Conservation (phyloP, 108 stramenopile species). For the Pseudonitzschia pungens region DNA sequence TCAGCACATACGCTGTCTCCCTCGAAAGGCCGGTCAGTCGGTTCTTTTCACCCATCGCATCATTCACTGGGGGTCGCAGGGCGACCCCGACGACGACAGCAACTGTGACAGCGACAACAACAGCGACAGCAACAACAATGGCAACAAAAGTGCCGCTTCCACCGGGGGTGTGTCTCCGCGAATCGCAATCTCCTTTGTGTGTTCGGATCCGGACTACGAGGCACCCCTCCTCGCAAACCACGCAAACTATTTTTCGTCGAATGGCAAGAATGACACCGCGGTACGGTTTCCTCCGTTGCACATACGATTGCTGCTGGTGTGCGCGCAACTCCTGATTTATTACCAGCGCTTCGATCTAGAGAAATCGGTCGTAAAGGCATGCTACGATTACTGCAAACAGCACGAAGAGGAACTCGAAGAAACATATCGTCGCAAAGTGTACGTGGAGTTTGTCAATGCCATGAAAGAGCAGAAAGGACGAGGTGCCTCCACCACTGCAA, state of each 20-base stretch:
- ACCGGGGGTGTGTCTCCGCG: slow-evolving; percentile 30
- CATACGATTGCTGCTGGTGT: slow-evolving; percentile 69
- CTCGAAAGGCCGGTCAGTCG: slow-evolving; percentile 56
- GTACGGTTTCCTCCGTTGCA: slow-evolving; percentile 47
- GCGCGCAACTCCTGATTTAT: slow-evolving; percentile 75
- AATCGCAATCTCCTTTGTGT: slow-evolving; percentile 76
- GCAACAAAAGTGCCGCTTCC: background rate
- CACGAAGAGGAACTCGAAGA: slow-evolving; percentile 55
- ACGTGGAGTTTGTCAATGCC: slow-evolving; percentile 73
- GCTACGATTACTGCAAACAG: slow-evolving; percentile 64
- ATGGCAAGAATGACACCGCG: background rate
- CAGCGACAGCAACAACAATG: background rate
- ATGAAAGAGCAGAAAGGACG: slow-evolving; percentile 54
- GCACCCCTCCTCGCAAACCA: slow-evolving; percentile 42
- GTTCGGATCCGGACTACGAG: slow-evolving; percentile 63
- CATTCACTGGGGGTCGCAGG: slow-evolving; percentile 74
- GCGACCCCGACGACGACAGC: slow-evolving; percentile 34
- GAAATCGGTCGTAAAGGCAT: slow-evolving; percentile 43
- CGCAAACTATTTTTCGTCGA: slow-evolving; percentile 6
- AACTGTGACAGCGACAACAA: background rate
- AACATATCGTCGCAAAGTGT: slow-evolving; percentile 66
- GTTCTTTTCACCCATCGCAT: slow-evolving; percentile 72
- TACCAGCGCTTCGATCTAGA: slow-evolving; percentile 67
- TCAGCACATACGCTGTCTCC: slow-evolving; percentile 72
- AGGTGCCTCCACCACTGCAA: background rate